A percentile compares a stretch with the other conserved stretches of the same genome.
Conservation (phyloP, 257 asterid genomes). For the Agastache rugosa region DNA sequence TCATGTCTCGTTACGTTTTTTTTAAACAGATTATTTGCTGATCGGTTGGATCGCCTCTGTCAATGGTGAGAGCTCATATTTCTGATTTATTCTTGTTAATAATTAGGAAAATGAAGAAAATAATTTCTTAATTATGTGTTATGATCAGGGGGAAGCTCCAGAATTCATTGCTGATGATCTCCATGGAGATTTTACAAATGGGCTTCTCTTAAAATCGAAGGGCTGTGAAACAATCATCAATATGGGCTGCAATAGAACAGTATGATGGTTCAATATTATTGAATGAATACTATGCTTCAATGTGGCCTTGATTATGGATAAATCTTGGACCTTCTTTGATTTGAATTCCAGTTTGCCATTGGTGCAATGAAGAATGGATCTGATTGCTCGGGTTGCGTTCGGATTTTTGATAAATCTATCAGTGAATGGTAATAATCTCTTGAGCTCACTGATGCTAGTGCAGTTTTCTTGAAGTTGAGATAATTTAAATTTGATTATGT, state of each 20-base stretch:
- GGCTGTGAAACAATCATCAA: conserved; percentile 52
- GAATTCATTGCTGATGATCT: conserved; percentile 64
- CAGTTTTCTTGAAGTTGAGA: conserved; percentile 10
- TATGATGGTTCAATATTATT: conserved; percentile 45
- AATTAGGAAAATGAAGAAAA: conserved; percentile 6
- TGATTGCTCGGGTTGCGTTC: conserved; percentile 44
- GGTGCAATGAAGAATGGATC: conserved; percentile 57
- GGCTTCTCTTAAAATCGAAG: conserved; percentile 51
- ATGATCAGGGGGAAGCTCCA: conserved; percentile 90
- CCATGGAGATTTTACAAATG: conserved; percentile 45
- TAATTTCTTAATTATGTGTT: conserved; percentile 34
- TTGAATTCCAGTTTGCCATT: conserved; percentile 68
- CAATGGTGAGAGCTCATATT: conserved; percentile 71
- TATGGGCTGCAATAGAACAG: conserved; percentile 63
- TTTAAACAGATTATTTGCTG: conserved; percentile 50
- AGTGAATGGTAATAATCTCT: conserved; percentile 57
- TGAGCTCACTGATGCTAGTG: not conserved
- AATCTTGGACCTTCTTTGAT: conserved; percentile 34
- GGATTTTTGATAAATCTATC: conserved; percentile 56
- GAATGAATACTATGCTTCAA: conserved; percentile 36
- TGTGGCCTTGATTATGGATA: conserved; percentile 33
- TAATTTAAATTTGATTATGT: conserved; percentile 20
- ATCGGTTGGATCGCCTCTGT: conserved; percentile 44
- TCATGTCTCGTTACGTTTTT: conserved; percentile 27
- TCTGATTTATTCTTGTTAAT: conserved; percentile 33